Evolutionary conservation across 2,329 filamentous ascomycete species (phyloP), one percentile per base, ranked within the genome.

Genomic region (Simplicillium aogashimaense): DNA sequence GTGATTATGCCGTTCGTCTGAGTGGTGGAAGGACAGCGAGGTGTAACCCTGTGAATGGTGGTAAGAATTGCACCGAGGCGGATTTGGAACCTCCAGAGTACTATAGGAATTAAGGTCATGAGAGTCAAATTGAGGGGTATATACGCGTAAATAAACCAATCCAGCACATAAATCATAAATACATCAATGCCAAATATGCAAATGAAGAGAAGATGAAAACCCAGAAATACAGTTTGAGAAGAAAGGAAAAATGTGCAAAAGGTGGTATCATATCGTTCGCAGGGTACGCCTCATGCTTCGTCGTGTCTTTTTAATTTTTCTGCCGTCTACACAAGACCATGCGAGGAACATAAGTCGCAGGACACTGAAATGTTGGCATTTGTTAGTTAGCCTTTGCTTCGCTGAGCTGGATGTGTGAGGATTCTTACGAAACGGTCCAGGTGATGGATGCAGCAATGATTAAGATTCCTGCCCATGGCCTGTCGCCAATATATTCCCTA

Each of bases 1-100:
- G 63, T 45, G 67, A 71, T 43, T 72, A 70, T 47, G 51, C 51
- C 2, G 47, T 49, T 32, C 40, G 47, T 35, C 11, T 58, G 18
- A 43, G 37, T 2, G 48, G 43, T 1, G 47, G 52, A 6, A 52
- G 43, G 39, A 44, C 50, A 1, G 58, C 50, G 37, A 41, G 52
- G 32, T 61, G 58, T 40, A 61, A 63, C 43, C 58, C 59, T 7
- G 50, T 56, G 13, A 52, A 42, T 36, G 44, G 42, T 13, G 31
- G 37, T 33, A 37, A 37, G 29, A 29, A 37, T 2, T 55, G 53
- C 18, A 46, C 44, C 17, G 48, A 50, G 29, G 39, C 28, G 16
- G 14, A 20, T 35, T 35, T 52, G 39, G 47, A 52, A 46, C 50
- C 50, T 9, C 41, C 30, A 9, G 45, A 44, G 35, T 51, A 51